phyloP scores from a whole-genome alignment of 2,329 filamentous ascomycete species.

The Sarocladium brachiariae region DNA sequence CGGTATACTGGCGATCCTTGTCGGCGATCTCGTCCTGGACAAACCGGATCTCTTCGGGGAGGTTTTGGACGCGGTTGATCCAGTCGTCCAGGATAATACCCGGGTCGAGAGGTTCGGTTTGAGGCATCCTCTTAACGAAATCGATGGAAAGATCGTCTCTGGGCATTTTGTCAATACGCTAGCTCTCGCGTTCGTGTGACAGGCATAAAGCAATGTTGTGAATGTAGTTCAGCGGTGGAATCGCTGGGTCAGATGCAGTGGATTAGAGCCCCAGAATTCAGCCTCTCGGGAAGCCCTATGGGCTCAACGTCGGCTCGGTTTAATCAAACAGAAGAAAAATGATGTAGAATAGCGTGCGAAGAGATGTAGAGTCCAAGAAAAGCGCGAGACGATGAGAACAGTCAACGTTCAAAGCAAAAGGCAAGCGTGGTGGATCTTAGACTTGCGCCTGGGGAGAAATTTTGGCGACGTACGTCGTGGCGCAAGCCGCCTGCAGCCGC shows the following conservation, averaged over 20 bases:
- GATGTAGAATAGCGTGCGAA: background rate
- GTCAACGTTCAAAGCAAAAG: background rate
- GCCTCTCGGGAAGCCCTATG: background rate
- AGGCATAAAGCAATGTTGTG: conserved; percentile 15
- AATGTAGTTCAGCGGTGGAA: too few relatives aligned
- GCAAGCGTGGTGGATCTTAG: background rate
- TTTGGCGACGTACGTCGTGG: background rate
- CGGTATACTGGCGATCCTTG: conserved; percentile 67
- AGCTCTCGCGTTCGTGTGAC: background rate
- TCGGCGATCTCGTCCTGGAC: conserved; percentile 77
- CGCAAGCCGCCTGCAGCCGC: conserved; percentile 6
- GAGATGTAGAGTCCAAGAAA: background rate
- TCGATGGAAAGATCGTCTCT: conserved; percentile 68
- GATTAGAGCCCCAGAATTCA: background rate
- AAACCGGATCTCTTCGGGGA: conserved; percentile 76
- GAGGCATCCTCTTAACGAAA: conserved; percentile 60
- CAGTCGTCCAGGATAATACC: conserved; percentile 73
- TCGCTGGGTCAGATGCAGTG: too few relatives aligned
- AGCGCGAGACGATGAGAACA: background rate
- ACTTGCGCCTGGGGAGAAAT: background rate
- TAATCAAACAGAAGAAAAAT: background rate
- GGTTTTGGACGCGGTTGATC: conserved; percentile 66
- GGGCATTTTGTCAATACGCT: conserved; percentile 55
- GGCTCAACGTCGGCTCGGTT: background rate
- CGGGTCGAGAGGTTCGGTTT: conserved; percentile 54